A percentile compares a stretch with the other conserved stretches of the same genome.
phyloP scores from a whole-genome alignment of 352 stramenopile genomes.

The Globisporangium spinosum region DNA sequence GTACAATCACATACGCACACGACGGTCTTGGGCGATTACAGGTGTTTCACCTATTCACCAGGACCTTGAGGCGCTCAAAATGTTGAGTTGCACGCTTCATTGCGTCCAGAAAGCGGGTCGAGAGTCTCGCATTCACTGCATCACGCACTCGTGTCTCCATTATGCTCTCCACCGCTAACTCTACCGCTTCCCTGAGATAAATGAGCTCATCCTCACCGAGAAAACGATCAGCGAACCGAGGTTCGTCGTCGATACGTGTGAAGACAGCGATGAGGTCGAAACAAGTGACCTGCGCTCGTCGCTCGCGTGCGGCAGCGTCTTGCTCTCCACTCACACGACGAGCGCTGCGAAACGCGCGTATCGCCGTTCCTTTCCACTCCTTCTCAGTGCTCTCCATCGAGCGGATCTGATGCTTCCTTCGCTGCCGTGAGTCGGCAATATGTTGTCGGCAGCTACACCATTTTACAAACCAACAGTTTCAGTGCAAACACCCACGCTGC shows the following conservation, averaged over 20 bases:
- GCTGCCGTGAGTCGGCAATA: not conserved
- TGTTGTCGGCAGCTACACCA: not conserved
- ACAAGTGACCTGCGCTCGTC: not conserved
- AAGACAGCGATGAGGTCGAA: not conserved
- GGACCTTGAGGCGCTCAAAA: not conserved
- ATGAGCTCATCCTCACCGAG: not conserved
- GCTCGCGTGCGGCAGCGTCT: not conserved
- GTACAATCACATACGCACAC: not conserved
- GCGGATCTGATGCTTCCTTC: not conserved
- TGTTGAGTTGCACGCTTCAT: not conserved
- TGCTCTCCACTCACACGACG: not conserved
- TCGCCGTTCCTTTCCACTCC: not conserved
- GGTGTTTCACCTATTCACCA: not conserved
- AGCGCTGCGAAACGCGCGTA: not conserved
- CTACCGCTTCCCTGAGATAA: not conserved
- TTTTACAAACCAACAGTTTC: not conserved
- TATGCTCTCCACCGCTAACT: not conserved
- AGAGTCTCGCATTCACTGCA: not conserved
- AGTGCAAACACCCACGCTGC: not conserved
- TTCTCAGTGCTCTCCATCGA: not conserved
- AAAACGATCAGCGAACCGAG: not conserved
- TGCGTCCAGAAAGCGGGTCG: not conserved
- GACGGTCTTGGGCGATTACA: not conserved
- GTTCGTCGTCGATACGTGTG: not conserved
- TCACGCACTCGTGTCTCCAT: not conserved